Evolutionary conservation across 176 grass and related monocot species (phyloP), one percentile per base, ranked within the genome.

Genomic region (Eleusine coracana): DNA sequence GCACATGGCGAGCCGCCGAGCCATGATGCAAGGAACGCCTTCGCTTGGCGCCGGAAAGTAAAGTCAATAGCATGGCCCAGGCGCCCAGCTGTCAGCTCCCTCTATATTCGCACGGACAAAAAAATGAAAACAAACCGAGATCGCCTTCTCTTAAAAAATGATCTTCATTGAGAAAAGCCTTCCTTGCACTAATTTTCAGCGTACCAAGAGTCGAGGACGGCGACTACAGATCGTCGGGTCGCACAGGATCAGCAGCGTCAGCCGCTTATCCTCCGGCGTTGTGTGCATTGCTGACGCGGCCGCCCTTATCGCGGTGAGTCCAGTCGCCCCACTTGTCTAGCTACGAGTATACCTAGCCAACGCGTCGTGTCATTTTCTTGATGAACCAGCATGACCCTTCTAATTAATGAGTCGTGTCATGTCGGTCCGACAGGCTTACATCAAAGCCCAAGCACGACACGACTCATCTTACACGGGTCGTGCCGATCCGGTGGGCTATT

Each of bases 1-100:
- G 37, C 82, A 85, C 83, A 50, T 71, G 65, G 60, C 21, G 55
- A 58, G 55, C 55, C 55, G 46, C 5, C 39, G 34, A 66, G 23
- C 18, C 34, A 12, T 36, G 64, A 12, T 77, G 10, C 73, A 7
- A 10, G 41, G 38, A 49, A 77, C 31, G 21, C 37, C 72, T 17
- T 20, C 0, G 20, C 15, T n/a, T 68, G 37, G 25, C 25, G 25
- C 25, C 25, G 25, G 25, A 25, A 25, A 25, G 25, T 25, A 25
- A 25, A 50, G 18, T 42, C 8, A 21, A 14, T 20, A 78, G 6
- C 37, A 21, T 73, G 36, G 45, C n/a, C 68, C 55, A 54, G 18
- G 25, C 25, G 25, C 25, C 40, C 40, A 45, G 10, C 44, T 48
- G 42, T 62, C 56, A 52, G 68, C 70, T 44, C 5, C 42, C 27